phyloP scores from a whole-genome alignment of 2,329 filamentous ascomycete genomes.

The Colletotrichum lini region DNA sequence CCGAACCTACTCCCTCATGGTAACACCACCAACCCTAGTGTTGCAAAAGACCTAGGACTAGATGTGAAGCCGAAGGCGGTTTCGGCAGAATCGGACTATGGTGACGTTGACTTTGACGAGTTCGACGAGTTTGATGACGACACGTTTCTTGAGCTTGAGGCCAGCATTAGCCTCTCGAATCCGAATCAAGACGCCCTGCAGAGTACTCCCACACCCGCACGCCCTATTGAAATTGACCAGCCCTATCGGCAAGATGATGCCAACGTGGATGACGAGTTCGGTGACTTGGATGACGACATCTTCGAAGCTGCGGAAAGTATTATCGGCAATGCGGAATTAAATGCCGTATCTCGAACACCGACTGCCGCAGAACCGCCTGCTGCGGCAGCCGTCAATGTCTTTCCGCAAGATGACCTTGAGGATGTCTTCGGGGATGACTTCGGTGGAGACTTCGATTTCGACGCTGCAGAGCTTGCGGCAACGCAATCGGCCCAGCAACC shows the following conservation, averaged over 20 bases:
- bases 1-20: neutral
- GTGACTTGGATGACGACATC: slow-evolving; percentile 75
- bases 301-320: slow-evolving; percentile 64
- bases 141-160: slow-evolving; percentile 68
- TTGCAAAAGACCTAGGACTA: slow-evolving; percentile 23
- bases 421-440: slow-evolving; percentile 82
- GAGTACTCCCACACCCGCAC: slow-evolving; percentile 3
- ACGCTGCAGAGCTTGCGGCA: slow-evolving; percentile 80
- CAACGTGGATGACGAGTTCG: slow-evolving; percentile 71
- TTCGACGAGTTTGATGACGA: slow-evolving; percentile 74
- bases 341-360: slow-evolving; percentile 25
- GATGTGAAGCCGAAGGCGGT: neutral
- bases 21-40: neutral
- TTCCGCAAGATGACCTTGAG: slow-evolving; percentile 61
- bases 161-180: slow-evolving; percentile 53
- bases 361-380: slow-evolving; percentile 25
- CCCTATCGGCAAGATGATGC: neutral
- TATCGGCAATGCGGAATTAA: slow-evolving; percentile 44
- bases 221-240: neutral
- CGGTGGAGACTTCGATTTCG: slow-evolving; percentile 84
- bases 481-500: slow-evolving; percentile 72
- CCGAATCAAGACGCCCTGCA: slow-evolving; percentile 34
- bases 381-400: neutral
- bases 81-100: slow-evolving; percentile 63
- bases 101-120: slow-evolving; percentile 70